Base-by-base conservation (phyloP, 2,329 filamentous ascomycete genomes). In the Neocucurbitaria cava region DNA sequence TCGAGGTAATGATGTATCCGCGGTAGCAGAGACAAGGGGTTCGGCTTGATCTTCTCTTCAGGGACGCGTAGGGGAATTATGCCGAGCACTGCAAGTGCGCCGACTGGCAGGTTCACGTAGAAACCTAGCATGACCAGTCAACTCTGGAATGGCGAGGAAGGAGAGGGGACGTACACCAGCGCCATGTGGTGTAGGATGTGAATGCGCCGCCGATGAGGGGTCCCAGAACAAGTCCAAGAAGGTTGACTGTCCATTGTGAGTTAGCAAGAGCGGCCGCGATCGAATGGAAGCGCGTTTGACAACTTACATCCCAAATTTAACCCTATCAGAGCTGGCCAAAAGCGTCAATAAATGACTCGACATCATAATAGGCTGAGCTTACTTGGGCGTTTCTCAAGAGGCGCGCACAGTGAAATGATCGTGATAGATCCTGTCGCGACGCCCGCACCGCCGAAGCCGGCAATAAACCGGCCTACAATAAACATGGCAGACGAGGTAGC, bases 311-410 rank as follows among this genome's bases (percentile, higher is more conserved):
- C 33, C 35, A 48, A 6, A 17, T 21, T 40, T 5, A 40, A 40
- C 3, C 46, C 46, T 9, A 48, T 48, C 21, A 48, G 33, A 3
- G 35, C 46, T 48, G 28, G 28, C 7, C 7, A 15, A 31, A 31
- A 15, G 28, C 15, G 28, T 31, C 28, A 31, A 15, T 15, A 31
- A 31, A 31, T 31, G 15, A 8, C 15, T 46, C 20, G 28, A 46
- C 13, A 46, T 5, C 17, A 47, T 35, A 38, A 20, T 20, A n/a
- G 15, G 36, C 17, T 39, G 7, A 21, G n/a, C 38, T 41, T 20
- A 41, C 38, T 15, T 24, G 66, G 53, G 77, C 41, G 48, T n/a
- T 36, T 21, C 84, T 35, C 5, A 4, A 35, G 31, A 5, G 31
- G 31, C 31, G 31, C 31, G 11, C 5, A 5, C 13, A 5, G 5